Base-by-base conservation (phyloP, 2,329 filamentous ascomycete species). In the Tolypocladium guangdongense region DNA sequence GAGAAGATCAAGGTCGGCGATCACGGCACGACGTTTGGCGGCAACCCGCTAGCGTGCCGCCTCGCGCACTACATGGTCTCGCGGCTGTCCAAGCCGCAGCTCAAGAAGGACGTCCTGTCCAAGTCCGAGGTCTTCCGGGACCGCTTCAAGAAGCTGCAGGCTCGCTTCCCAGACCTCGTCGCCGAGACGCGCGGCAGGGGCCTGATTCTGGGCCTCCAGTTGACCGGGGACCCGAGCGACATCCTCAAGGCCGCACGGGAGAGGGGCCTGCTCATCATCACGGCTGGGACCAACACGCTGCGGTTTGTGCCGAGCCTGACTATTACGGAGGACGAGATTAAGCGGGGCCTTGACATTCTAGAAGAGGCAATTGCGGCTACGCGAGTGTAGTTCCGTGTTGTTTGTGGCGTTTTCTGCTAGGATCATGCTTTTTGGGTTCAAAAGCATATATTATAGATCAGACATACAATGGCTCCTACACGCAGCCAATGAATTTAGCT, bases 1-100 rank as follows among this genome's bases (percentile, higher is more conserved):
- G 71, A 72, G 27, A 73, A 68, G 62, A 74, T 74, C 57, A 66
- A 69, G 60, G 71, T 70, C 12, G 89, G 91, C 55, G 91, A 96
- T 68, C 91, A 96, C 71, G 91, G 91, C 50, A 96, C 91, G 18
- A 96, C 91, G 0, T 96, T 95, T 63, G 91, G 91, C 53, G 91
- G 91, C 41, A 96, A 96, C 73, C 91, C 91, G 8, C 78, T 96
- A 39, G 90, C 87, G 2, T 89, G 83, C 64, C 82, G 90, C 35
- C 74, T 97, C 10, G 93, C 88, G 8, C 88, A 95, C 67, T 83
- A 96, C 72, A 87, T 96, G 55, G 83, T 99, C 54, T 78, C 77
- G 35, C 82, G 89, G 27, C 80, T 99, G 6, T 78, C 88, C 0
- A 83, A 90, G 30, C 76, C 82, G 0, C 74, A 80, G 50, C 75